A percentile compares a stretch with the other conserved stretches of the same genome.
These are phyloP conservation scores for Podila horticola DNA, from an alignment of 192 early-diverging fungal species.

Conservation along the genomic window DNA sequence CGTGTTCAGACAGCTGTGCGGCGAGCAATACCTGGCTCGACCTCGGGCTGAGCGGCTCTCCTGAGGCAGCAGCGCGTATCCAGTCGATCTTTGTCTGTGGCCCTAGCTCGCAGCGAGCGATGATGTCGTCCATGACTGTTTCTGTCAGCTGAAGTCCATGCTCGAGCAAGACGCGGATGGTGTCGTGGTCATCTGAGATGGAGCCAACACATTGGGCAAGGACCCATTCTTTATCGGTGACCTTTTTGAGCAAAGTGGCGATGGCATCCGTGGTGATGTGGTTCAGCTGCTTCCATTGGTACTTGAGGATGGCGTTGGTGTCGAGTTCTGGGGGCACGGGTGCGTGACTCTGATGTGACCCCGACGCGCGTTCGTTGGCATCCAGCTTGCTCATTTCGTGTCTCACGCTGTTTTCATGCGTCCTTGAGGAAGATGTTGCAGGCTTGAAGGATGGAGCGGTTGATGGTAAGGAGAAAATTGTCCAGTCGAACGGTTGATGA, in stretches of 20 bases:
- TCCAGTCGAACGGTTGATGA: too few relatives aligned
- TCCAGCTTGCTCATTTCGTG: slow-evolving; percentile 56
- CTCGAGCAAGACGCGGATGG: slow-evolving; percentile 55
- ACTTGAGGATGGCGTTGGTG: slow-evolving; percentile 71
- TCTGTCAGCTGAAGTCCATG: slow-evolving; percentile 65
- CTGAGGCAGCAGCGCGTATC: slow-evolving; percentile 30
- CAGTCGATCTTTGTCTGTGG: slow-evolving; percentile 23
- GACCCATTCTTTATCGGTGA: slow-evolving; percentile 71
- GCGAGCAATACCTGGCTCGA: slow-evolving; percentile 1
- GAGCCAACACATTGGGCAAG: slow-evolving; percentile 59
- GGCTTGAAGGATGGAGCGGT: slow-evolving; percentile 7
- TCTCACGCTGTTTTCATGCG: slow-evolving; percentile 4
- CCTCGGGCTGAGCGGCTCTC: slow-evolving; percentile 7
- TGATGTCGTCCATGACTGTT: slow-evolving; percentile 51
- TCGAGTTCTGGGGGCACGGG: slow-evolving; percentile 61
- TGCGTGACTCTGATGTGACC: slow-evolving; percentile 36
- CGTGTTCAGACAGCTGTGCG: slow-evolving; percentile 31
- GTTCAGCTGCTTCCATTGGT: slow-evolving; percentile 60
- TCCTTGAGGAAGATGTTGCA: slow-evolving; percentile 43
- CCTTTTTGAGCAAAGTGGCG: slow-evolving; percentile 54
- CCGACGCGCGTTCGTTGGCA: slow-evolving; percentile 58
- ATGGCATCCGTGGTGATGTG: slow-evolving; percentile 30
- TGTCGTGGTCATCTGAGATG: slow-evolving; percentile 33
- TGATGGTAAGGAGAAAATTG: too few relatives aligned
- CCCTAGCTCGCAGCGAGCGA: slow-evolving; percentile 36